Base-by-base conservation (phyloP, 805 yeast species). In the Candida chilensis region DNA sequence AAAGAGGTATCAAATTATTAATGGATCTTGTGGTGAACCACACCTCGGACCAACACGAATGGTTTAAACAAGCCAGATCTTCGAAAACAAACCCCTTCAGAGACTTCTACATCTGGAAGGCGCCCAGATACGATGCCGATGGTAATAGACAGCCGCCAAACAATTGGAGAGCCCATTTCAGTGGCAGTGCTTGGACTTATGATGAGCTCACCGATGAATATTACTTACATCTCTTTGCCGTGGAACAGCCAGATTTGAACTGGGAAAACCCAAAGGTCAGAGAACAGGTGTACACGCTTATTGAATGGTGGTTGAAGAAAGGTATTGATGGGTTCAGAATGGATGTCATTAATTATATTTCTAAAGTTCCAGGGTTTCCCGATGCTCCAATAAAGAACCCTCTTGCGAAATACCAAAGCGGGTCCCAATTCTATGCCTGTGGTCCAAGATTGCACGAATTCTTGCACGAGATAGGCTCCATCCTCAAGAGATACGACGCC, bases 391-490 rank as follows among this genome's bases (percentile, higher is more conserved):
- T 59, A 27, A 49, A 48, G 22, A 48, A 46, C 42, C 54, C 57
- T 17, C 62, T 52, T 32, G 31, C 33, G 27, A 48, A 48, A 28
- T 52, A 32, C 36, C 65, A 58, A 45, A 57, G 60, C 18, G 43
- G 54, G 32, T 37, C 33, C 24, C 16, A 27, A 7, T 42, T 38
- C 39, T 44, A 44, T 34, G 51, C 42, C 32, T 43, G 49, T 31
- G 65, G 64, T 7, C 65, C 65, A n/a, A 43, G 64, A 35, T 57
- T 58, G 36, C 65, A 59, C 42, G 64, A 57, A 41, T 57, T 57
- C 47, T 13, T n/a, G n/a, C n/a, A n/a, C n/a, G n/a, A n/a, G n/a
- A n/a, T n/a, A n/a, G n/a, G n/a, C n/a, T n/a, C n/a, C n/a, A n/a
- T n/a, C n/a, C n/a, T n/a, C n/a, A n/a, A n/a, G n/a, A n/a, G n/a